Conservation (phyloP, 2,329 filamentous ascomycete species). For the Boeremia exigua region DNA sequence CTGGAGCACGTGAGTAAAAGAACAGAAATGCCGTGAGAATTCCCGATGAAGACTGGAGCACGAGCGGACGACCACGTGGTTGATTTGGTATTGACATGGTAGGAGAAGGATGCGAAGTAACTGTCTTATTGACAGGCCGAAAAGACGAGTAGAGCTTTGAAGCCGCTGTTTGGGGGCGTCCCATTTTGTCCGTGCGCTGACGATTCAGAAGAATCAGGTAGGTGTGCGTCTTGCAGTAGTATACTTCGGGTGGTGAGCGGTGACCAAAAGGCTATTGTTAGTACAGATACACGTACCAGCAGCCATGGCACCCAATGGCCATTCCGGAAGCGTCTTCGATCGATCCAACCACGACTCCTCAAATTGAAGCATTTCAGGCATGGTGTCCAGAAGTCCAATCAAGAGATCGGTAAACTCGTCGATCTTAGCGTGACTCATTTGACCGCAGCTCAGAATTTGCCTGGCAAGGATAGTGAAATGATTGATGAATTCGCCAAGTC, state of each 20-base stretch:
- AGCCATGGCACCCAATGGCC: conserved; percentile 55
- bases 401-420: conserved; percentile 56
- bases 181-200: conserved; percentile 45
- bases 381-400: conserved; percentile 52
- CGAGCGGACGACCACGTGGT: conserved; percentile 48
- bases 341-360: conserved; percentile 52
- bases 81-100: conserved; percentile 22
- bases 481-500: conserved; percentile 54
- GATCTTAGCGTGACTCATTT: conserved; percentile 52
- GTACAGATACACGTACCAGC: conserved; percentile 45
- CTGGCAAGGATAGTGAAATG: conserved; percentile 57
- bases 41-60: conserved; percentile 51
- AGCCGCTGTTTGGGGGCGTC: neutral
- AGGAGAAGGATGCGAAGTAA: conserved; percentile 22
- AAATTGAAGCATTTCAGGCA: conserved; percentile 56
- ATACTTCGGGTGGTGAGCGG: conserved; percentile 40
- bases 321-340: conserved; percentile 51
- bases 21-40: conserved; percentile 56
- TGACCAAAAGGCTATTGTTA: neutral
- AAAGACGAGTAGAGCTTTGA: conserved; percentile 15
- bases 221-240: conserved; percentile 57
- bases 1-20: conserved; percentile 52
- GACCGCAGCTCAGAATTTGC: conserved; percentile 54
- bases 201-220: conserved; percentile 58
- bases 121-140: conserved; percentile 20